Evolutionary conservation across 2,329 filamentous ascomycete genomes (phyloP).

Genomic region (Pseudogymnoascus sp.): DNA sequence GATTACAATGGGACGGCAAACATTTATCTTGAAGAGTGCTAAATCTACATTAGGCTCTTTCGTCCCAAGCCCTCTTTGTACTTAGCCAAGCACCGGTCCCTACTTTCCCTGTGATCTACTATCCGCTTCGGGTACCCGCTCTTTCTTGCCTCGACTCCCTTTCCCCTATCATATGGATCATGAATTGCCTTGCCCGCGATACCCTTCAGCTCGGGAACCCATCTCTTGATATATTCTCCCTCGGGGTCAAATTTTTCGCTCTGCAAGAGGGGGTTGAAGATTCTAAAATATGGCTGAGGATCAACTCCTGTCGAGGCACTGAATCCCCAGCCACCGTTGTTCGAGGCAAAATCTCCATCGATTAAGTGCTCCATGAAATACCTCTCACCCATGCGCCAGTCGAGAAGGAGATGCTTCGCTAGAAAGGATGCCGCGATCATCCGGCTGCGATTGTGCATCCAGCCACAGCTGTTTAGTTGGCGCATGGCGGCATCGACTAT

Average conservation of each 20-base stretch:
- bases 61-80: conserved; percentile 59
- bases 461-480: conserved; percentile 58
- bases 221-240: conserved; percentile 72
- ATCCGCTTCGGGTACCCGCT: conserved; percentile 66
- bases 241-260: conserved; percentile 76
- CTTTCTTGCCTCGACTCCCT: conserved; percentile 46
- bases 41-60: conserved; percentile 31
- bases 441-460: conserved; percentile 77
- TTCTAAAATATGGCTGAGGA: conserved; percentile 81
- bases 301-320: conserved; percentile 66
- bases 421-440: conserved; percentile 81
- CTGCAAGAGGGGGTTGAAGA: conserved; percentile 80
- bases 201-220: conserved; percentile 65
- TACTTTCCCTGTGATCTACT: conserved; percentile 62
- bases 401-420: conserved; percentile 68
- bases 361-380: conserved; percentile 68
- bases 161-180: conserved; percentile 62
- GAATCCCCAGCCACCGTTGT: conserved; percentile 31
- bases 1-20: background rate
- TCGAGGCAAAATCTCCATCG: conserved; percentile 30
- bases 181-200: conserved; percentile 64
- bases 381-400: conserved; percentile 74
- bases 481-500: conserved; percentile 84
- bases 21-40: background rate
- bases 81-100: conserved; percentile 56